A percentile compares a stretch with the other conserved stretches of the same genome.
Evolutionary conservation across 768 basidiomycete species (phyloP).

Genomic region (Phylloporus sp.): DNA sequence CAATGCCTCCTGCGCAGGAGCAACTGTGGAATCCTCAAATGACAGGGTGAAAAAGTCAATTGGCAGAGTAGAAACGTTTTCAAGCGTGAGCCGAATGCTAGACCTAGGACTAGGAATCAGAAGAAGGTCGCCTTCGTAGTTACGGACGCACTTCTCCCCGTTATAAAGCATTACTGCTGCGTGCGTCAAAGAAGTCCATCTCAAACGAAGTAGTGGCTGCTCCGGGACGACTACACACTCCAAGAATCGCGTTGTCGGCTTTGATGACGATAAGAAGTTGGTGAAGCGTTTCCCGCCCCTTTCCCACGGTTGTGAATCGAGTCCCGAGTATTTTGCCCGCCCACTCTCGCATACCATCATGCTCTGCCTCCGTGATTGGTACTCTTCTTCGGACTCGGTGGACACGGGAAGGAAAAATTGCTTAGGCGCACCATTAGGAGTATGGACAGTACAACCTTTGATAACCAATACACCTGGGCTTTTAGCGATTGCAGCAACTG

Average conservation of each 20-base stretch:
- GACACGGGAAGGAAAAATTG: constrained; percentile 75
- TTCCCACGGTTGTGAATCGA: constrained; percentile 65
- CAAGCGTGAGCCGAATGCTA: constrained; percentile 76
- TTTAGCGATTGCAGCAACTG: constrained; percentile 61
- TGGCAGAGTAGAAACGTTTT: constrained; percentile 80
- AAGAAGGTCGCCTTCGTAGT: not conserved
- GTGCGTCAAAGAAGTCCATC: constrained; percentile 84
- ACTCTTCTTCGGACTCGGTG: constrained; percentile 66
- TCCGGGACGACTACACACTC: constrained; percentile 82
- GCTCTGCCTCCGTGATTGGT: constrained; percentile 51
- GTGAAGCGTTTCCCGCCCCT: constrained; percentile 41
- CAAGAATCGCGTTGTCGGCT: constrained; percentile 47
- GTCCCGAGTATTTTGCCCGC: constrained; percentile 68
- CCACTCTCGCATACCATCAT: constrained; percentile 59
- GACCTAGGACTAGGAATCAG: constrained; percentile 47
- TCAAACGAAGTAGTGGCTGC: constrained; percentile 82
- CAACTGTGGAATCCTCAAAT: constrained; percentile 88
- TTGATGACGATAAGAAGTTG: constrained; percentile 23
- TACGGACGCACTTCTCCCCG: constrained; percentile 71
- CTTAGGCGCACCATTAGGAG: constrained; percentile 62
- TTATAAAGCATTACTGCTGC: constrained; percentile 94
- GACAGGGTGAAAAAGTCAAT: constrained; percentile 82
- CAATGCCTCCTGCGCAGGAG: constrained; percentile 68
- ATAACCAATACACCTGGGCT: constrained; percentile 63
- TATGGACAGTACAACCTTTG: constrained; percentile 74